phyloP scores from a whole-genome alignment of 2,329 filamentous ascomycete species.

The Cytospora chrysosperma region DNA sequence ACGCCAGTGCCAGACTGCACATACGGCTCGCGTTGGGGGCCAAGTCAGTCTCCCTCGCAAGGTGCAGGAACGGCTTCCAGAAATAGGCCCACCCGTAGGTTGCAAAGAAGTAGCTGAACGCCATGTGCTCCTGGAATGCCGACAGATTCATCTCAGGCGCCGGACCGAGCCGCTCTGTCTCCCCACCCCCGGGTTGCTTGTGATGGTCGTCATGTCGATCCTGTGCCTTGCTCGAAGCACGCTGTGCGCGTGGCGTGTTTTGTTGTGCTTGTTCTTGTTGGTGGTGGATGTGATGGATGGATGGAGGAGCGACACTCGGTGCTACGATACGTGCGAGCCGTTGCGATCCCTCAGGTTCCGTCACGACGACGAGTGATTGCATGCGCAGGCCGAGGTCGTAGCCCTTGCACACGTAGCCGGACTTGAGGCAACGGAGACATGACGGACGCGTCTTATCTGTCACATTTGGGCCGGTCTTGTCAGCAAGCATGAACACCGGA shows the following conservation, averaged over 20 bases:
- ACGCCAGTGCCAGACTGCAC: slow-evolving; percentile 24
- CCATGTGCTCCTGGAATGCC: slow-evolving; percentile 31
- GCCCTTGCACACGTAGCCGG: slow-evolving; percentile 29
- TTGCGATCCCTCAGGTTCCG: slow-evolving; percentile 27
- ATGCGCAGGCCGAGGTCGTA: slow-evolving; percentile 31
- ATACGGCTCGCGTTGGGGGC: slow-evolving; percentile 26
- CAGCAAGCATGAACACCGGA: not conserved
- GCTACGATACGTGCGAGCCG: slow-evolving; percentile 27
- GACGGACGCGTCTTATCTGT: slow-evolving; percentile 28
- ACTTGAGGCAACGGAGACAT: slow-evolving; percentile 29
- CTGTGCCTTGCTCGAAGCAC: not conserved
- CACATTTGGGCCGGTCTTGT: slow-evolving; percentile 5
- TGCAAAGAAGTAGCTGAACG: slow-evolving; percentile 31
- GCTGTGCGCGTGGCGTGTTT: not conserved
- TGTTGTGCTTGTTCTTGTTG: not conserved
- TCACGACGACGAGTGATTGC: slow-evolving; percentile 29
- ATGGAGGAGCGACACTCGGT: not conserved
- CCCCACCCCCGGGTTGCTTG: not conserved
- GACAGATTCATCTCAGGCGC: slow-evolving; percentile 27
- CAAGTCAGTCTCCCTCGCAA: slow-evolving; percentile 24
- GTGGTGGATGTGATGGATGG: not conserved
- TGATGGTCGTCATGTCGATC: not conserved
- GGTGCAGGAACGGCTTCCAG: slow-evolving; percentile 31
- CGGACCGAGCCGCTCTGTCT: not conserved
- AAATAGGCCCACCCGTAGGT: slow-evolving; percentile 33